A percentile compares a stretch with the other conserved stretches of the same genome.
Conservation (phyloP, 108 stramenopile genomes). For the Skeletonema potamos region DNA sequence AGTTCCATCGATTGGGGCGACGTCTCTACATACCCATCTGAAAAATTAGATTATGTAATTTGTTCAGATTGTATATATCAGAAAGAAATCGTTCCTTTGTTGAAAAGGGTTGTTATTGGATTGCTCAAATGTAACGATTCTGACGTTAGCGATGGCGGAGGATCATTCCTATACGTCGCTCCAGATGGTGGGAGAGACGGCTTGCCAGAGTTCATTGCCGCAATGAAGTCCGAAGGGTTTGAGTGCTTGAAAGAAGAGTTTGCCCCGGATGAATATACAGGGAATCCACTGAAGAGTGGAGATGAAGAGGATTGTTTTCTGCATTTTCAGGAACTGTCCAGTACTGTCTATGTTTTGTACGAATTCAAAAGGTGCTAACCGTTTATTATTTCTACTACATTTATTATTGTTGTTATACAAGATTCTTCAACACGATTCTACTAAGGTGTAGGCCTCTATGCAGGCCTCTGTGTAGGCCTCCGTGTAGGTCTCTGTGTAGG, state of each 20-base stretch:
- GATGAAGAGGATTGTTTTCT: constrained; percentile 83
- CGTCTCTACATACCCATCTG: constrained; percentile 68
- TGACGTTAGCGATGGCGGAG: constrained; percentile 11
- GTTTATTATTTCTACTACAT: neutral
- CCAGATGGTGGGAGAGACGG: constrained; percentile 68
- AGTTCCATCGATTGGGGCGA: constrained; percentile 82
- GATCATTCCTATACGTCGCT: constrained; percentile 61
- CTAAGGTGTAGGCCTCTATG: too few relatives aligned
- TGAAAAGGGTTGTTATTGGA: constrained; percentile 61
- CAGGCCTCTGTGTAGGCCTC: too few relatives aligned
- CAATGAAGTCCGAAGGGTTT: constrained; percentile 49
- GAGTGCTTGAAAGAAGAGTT: constrained; percentile 20
- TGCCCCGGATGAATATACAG: constrained; percentile 52
- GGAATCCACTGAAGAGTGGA: constrained; percentile 58
- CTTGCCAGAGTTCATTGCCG: constrained; percentile 55
- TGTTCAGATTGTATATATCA: constrained; percentile 90
- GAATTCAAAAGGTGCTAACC: constrained; percentile 54
- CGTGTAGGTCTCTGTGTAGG: too few relatives aligned
- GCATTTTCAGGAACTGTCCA: constrained; percentile 77
- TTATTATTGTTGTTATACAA: neutral
- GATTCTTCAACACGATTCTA: too few relatives aligned
- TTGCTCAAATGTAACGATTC: constrained; percentile 32
- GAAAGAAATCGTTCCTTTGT: constrained; percentile 73
- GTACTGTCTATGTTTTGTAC: constrained; percentile 68
- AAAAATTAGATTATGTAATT: constrained; percentile 73